Conservation (phyloP, 2,329 filamentous ascomycete species). For the Colletotrichum tanaceti region DNA sequence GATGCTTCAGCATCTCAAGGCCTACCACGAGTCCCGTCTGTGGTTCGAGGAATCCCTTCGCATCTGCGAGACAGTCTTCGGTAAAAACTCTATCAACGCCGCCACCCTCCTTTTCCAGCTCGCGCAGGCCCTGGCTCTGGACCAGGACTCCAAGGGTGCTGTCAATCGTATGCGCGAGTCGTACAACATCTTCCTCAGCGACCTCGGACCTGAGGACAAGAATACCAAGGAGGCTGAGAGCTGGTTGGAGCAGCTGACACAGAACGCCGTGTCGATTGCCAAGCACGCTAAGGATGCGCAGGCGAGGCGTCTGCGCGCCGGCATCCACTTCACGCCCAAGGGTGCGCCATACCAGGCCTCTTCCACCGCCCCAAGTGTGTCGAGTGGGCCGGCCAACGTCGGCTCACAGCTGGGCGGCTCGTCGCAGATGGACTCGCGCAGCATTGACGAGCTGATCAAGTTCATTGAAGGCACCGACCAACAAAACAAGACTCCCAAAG, state of each 20-base stretch:
- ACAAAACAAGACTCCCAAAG: conserved; percentile 64
- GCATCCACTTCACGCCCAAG: conserved; percentile 74
- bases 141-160: conserved; percentile 91
- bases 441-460: conserved; percentile 91
- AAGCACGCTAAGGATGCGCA: conserved; percentile 92
- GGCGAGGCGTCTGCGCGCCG: conserved; percentile 76
- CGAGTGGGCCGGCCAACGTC: conserved; percentile 38
- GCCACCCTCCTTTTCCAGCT: conserved; percentile 97
- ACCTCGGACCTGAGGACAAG: conserved; percentile 89
- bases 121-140: conserved; percentile 93
- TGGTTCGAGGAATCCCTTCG: conserved; percentile 96
- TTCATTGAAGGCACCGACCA: conserved; percentile 86
- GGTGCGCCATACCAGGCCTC: conserved; percentile 68
- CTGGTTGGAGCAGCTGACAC: conserved; percentile 95
- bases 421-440: conserved; percentile 75
- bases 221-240: conserved; percentile 98
- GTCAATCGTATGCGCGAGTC: conserved; percentile 96
- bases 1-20: conserved; percentile 96
- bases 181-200: conserved; percentile 91
- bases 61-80: conserved; percentile 90
- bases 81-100: conserved; percentile 89
- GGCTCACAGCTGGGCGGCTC: conserved; percentile 42
- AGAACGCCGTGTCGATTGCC: conserved; percentile 93
- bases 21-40: conserved; percentile 91
- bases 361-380: conserved; percentile 45